Conservation (phyloP, 805 yeast species). For the Middelhovenomyces tepae region DNA sequence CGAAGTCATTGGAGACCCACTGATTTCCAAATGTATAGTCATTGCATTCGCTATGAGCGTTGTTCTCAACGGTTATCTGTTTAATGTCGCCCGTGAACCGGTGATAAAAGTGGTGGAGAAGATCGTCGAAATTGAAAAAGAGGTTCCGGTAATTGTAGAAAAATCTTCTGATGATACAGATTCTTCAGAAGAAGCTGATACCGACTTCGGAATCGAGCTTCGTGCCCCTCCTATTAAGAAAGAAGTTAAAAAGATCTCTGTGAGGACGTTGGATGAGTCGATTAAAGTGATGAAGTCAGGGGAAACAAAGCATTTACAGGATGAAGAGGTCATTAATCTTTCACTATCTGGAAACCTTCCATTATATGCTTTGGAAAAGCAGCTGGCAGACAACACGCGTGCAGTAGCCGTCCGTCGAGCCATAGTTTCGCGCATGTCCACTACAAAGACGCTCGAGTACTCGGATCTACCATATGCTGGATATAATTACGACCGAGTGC, state of each 20-base stretch:
- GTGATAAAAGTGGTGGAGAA: conserved; percentile 25
- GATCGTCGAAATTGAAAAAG: conserved; percentile 25
- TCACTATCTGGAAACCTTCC: conserved; percentile 76
- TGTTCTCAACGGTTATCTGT: conserved; percentile 71
- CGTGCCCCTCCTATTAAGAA: conserved; percentile 3
- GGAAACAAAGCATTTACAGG: conserved; percentile 49
- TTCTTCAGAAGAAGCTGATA: conserved; percentile 27
- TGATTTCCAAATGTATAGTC: conserved; percentile 69
- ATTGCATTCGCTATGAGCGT: conserved; percentile 66
- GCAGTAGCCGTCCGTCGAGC: conserved; percentile 91
- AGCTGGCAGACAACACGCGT: conserved; percentile 76
- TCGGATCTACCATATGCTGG: conserved; percentile 66
- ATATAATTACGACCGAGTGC: conserved; percentile 91
- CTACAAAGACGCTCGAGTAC: conserved; percentile 69
- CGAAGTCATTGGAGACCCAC: conserved; percentile 65
- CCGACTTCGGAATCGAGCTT: conserved; percentile 29
- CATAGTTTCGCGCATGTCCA: conserved; percentile 77
- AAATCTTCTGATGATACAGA: conserved; percentile 16
- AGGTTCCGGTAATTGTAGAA: conserved; percentile 23
- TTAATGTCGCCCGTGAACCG: conserved; percentile 58
- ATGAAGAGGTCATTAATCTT: conserved; percentile 67
- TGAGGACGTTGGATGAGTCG: conserved; percentile 47
- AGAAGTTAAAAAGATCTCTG: conserved; percentile 11
- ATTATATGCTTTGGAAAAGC: conserved; percentile 88
- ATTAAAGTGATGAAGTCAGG: conserved; percentile 60